Base-by-base conservation (phyloP, 2,329 filamentous ascomycete genomes). In the Monilinia fructigena region DNA sequence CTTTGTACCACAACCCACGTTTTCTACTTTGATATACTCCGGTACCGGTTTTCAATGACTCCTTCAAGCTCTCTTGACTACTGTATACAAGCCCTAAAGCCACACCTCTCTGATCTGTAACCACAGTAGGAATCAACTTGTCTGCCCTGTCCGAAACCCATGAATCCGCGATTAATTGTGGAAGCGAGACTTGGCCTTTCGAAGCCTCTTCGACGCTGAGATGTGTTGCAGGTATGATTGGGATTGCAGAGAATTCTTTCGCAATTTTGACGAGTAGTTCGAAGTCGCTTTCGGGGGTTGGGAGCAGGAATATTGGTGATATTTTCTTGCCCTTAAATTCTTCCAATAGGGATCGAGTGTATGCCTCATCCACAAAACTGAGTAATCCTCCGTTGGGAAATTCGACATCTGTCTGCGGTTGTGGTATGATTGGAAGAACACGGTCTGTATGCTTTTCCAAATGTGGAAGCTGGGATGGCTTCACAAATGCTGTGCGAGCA, bases 11-110 rank as follows among this genome's bases (percentile, higher is more conserved):
- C 38, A 99, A 80, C 0, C 95, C 95, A 55, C 95, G 86, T 82
- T 97, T 98, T 63, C 95, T 86, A 80, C 94, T 98, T 79, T 97
- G 93, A 77, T 99, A 99, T 48, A 98, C 94, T 42, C 95, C 75
- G 16, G 85, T 83, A 26, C 89, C 88, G 10, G 92, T 96, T 74
- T 86, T 86, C 68, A 99, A 77, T 48, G 94, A 94, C 80, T 96
- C 94, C 11, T 87, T 83, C 45, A 99, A 87, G 76, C 94, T 98
- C 78, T 96, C 91, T 70, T 90, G 87, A 75, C 91, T 97, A 79
- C 93, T 97, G 82, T 97, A 99, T 23, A 97, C 95, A 70, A 99
- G 80, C 0, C 95, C 95, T 18, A 99, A 81, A 11, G 92, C 91
- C 26, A 90, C 82, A 1, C 93, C 93, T 59, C 89, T 83, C 81